Evolutionary conservation across 2,329 filamentous ascomycete species (phyloP).

Genomic region (Volutella citrinella): DNA sequence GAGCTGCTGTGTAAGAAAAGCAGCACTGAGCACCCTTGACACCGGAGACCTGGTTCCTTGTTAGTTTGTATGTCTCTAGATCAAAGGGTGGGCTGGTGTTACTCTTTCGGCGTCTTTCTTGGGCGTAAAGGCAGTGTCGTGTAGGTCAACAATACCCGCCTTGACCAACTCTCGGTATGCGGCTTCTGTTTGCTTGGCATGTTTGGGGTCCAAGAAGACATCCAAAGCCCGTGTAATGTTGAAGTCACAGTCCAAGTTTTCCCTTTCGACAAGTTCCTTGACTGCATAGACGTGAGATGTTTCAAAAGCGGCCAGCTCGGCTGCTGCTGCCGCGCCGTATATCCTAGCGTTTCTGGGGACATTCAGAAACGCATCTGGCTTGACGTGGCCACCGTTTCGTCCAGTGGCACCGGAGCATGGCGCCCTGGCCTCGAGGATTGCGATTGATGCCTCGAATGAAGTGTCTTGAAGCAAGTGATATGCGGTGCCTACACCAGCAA

Average conservation of each 20-base stretch:
- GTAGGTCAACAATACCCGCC: neutral
- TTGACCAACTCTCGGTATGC: constrained; percentile 6
- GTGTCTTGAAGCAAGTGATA: constrained; percentile 34
- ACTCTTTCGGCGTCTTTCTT: constrained; percentile 11
- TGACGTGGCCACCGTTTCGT: constrained; percentile 30
- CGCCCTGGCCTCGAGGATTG: constrained; percentile 31
- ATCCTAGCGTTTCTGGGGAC: constrained; percentile 13
- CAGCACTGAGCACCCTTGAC: constrained; percentile 15
- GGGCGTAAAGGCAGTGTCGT: constrained; percentile 6
- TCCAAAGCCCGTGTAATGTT: constrained; percentile 33
- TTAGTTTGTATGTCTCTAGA: too few species aligned
- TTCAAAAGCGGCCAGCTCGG: constrained; percentile 20
- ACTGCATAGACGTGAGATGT: constrained; percentile 22
- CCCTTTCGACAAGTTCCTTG: constrained; percentile 31
- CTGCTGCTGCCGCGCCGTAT: constrained; percentile 17
- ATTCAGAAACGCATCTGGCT: constrained; percentile 17
- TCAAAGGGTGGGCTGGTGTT: too few species aligned
- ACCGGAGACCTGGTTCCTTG: constrained; percentile 8
- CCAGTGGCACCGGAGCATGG: constrained; percentile 35
- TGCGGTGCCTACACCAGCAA: constrained; percentile 39
- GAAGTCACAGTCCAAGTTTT: constrained; percentile 18
- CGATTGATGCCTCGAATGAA: constrained; percentile 20
- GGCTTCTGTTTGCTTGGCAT: constrained; percentile 13
- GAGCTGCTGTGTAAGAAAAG: constrained; percentile 16
- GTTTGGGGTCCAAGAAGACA: constrained; percentile 29